Evolutionary conservation across 1,284 basidiomycete species (phyloP), one percentile per base, ranked within the genome.

Genomic region (Hypsizygus ulmarius): DNA sequence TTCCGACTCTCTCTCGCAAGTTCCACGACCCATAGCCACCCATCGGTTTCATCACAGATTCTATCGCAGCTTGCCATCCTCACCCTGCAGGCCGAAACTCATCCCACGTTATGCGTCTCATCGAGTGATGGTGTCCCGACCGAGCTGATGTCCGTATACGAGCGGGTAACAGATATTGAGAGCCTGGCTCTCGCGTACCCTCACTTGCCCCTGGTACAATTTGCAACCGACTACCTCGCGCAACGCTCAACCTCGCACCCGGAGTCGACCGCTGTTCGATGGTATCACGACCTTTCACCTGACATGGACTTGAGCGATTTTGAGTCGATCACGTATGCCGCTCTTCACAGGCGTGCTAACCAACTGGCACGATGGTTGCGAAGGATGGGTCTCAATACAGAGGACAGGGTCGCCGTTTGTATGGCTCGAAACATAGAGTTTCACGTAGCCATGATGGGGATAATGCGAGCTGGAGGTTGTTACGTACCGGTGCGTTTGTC

Each of bases 391-490:
- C 54, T 77, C n/a, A 45, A 64, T 39, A 58, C 50, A 10, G 74
- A 74, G 48, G 72, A 74, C 39, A 68, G 70, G 10, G 71, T 79
- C 2, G 74, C 74, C n/a, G 62, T 80, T 39, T 79, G 74, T 49
- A 70, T 76, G 63, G 58, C 68, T 42, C 69, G 77, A 14, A 65
- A 75, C 39, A 53, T 71, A 16, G 51, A 65, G 43, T 80, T 76
- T 52, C 72, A 79, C 39, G 57, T 72, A 16, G 66, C 70, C 7
- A 64, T 77, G 50, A 66, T 77, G 38, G 78, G 73, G 7, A 69
- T 79, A 29, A 66, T 77, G 49, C 74, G 72, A 39, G 72, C 76
- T 29, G 78, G 79, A 32, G 77, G 71, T 32, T 79, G 77, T 44
- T 80, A 80, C 58, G 77, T 79, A 41, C 75, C 77, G 19, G 77